These are phyloP conservation scores for Euphrasia arctica DNA, from an alignment of 305 asterid genomes.

Conservation along the genomic window DNA sequence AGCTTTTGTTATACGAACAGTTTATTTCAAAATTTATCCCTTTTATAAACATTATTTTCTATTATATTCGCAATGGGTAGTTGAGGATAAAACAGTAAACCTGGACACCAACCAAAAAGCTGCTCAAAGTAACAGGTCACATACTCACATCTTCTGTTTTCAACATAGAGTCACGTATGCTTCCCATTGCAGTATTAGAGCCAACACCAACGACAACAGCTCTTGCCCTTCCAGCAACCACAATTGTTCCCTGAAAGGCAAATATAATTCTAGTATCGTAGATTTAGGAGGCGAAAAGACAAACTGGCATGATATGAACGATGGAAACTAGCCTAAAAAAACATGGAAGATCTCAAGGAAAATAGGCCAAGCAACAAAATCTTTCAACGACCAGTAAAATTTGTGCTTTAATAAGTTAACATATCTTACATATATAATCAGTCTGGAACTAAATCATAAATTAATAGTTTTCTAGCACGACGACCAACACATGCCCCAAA, in stretches of 20 bases:
- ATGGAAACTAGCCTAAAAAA: too few relatives aligned
- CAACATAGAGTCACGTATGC: conserved; percentile 95
- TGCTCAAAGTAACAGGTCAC: conserved; percentile 18
- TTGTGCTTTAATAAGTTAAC: neutral
- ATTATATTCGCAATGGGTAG: too few relatives aligned
- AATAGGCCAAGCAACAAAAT: neutral
- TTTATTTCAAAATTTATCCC: too few relatives aligned
- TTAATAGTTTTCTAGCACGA: neutral
- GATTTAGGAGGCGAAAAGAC: neutral
- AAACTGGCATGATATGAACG: too few relatives aligned
- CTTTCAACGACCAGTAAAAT: neutral
- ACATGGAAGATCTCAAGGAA: too few relatives aligned
- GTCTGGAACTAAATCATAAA: conserved; percentile 7
- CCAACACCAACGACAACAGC: conserved; percentile 93
- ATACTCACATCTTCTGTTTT: conserved; percentile 88
- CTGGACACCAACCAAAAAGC: conserved; percentile 24
- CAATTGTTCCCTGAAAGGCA: conserved; percentile 75
- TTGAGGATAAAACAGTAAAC: conserved; percentile 12
- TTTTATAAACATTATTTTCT: neutral
- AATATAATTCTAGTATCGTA: too few relatives aligned
- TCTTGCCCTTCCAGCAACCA: conserved; percentile 95
- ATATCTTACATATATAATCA: neutral
- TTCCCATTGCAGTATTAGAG: conserved; percentile 99
- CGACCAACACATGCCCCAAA: conserved; percentile 14
- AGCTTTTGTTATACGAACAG: too few relatives aligned